A percentile compares a stretch with the other conserved stretches of the same genome.
These are phyloP conservation scores for Solanum neorickii DNA, from an alignment of 257 asterid species.

Conservation along the genomic window DNA sequence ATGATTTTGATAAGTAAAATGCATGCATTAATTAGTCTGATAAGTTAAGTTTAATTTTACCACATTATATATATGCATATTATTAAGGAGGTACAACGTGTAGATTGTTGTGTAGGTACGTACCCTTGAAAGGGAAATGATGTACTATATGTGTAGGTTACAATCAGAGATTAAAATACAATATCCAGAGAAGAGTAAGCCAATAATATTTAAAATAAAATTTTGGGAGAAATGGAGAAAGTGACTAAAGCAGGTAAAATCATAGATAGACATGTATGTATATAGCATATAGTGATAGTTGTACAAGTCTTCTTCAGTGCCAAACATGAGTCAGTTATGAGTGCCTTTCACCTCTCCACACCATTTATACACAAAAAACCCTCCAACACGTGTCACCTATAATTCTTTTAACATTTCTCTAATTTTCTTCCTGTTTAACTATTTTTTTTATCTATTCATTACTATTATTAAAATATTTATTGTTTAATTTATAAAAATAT, in stretches of 20 bases:
- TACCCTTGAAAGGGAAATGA: not conserved
- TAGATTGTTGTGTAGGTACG: not conserved
- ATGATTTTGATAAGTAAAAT: not conserved
- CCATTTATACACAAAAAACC: not conserved
- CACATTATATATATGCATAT: not conserved
- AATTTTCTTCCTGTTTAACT: not conserved
- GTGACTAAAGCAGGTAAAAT: not conserved
- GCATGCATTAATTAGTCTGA: not conserved
- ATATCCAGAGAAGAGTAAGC: not conserved
- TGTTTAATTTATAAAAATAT: too few relatives aligned
- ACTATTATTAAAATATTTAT: too few relatives aligned
- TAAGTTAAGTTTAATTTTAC: not conserved
- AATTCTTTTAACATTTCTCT: not conserved
- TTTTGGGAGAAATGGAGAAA: not conserved
- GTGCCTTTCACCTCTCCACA: constrained; percentile 36
- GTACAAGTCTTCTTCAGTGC: not conserved
- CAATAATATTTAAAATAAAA: not conserved
- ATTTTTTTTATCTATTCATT: not conserved
- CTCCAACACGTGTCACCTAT: constrained; percentile 25
- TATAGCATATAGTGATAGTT: not conserved
- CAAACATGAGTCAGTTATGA: constrained; percentile 42
- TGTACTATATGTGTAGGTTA: not conserved
- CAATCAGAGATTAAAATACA: not conserved
- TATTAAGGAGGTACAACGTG: not conserved
- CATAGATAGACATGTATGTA: not conserved